phyloP scores from a whole-genome alignment of 768 basidiomycete species.

The Boletus tylopilopsis region DNA sequence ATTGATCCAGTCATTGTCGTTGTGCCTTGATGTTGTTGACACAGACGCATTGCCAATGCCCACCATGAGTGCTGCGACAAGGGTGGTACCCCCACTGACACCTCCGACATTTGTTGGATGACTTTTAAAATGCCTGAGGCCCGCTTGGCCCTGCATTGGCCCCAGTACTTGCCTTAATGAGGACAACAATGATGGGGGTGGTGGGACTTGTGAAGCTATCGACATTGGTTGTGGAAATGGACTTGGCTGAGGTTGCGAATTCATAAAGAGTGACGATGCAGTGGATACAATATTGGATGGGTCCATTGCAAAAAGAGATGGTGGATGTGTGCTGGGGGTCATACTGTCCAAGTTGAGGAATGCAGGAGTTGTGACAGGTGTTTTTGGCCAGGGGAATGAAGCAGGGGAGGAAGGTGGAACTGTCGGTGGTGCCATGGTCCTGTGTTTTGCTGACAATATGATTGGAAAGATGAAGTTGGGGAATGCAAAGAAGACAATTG shows the following conservation, averaged over 20 bases:
- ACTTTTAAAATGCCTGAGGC: conserved; percentile 42
- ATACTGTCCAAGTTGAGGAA: conserved; percentile 23
- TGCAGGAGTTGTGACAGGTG: conserved; percentile 12
- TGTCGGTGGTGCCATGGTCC: conserved; percentile 5
- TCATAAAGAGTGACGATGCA: conserved; percentile 16
- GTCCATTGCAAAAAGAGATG: conserved; percentile 21
- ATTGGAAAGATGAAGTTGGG: not conserved
- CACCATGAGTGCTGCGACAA: conserved; percentile 51
- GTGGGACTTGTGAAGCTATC: conserved; percentile 16
- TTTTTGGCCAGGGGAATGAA: conserved; percentile 14
- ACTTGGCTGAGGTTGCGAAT: conserved; percentile 26
- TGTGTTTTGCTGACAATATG: conserved; percentile 19
- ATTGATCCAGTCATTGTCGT: conserved; percentile 59
- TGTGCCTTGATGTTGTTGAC: conserved; percentile 29
- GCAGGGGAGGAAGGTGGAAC: conserved; percentile 11
- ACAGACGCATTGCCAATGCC: conserved; percentile 26
- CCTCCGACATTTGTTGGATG: conserved; percentile 69
- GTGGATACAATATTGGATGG: conserved; percentile 12
- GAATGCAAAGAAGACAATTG: conserved; percentile 3
- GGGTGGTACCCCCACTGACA: conserved; percentile 65
- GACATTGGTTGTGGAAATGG: conserved; percentile 26
- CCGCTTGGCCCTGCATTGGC: conserved; percentile 6
- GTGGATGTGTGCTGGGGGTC: conserved; percentile 32
- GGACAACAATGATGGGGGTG: conserved; percentile 12
- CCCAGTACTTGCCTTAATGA: conserved; percentile 27